These are phyloP conservation scores for Fragaria nilgerrensis DNA, from an alignment of 306 rosid species.

Conservation along the genomic window DNA sequence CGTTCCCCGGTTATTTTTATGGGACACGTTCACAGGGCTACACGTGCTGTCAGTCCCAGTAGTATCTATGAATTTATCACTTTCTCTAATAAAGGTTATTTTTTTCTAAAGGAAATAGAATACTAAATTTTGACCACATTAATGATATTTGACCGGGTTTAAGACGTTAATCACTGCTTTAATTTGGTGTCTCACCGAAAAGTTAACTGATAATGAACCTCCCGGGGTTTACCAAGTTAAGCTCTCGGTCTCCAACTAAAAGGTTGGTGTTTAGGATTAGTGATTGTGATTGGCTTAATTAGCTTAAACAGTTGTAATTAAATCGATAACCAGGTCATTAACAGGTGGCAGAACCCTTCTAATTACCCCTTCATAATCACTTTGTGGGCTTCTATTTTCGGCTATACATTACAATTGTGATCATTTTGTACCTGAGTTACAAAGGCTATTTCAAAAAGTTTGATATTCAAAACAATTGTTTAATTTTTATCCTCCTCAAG, in stretches of 20 bases:
- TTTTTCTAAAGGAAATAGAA: background rate
- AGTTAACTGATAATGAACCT: background rate
- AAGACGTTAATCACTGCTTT: background rate
- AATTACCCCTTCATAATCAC: too few relatives aligned
- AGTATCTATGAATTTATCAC: background rate
- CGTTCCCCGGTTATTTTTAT: conserved; percentile 4
- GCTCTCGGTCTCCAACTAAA: background rate
- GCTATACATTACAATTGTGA: too few relatives aligned
- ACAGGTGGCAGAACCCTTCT: too few relatives aligned
- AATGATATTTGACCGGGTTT: background rate
- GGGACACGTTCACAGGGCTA: background rate
- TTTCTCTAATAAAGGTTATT: conserved; percentile 6
- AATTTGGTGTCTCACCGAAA: background rate
- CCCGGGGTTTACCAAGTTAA: too few relatives aligned
- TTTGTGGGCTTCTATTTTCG: too few relatives aligned
- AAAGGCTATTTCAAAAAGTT: too few relatives aligned
- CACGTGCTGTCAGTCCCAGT: conserved; percentile 4
- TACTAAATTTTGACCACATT: background rate
- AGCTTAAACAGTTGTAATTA: too few relatives aligned
- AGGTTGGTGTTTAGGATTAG: background rate
- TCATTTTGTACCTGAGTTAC: too few relatives aligned
- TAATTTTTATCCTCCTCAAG: too few relatives aligned
- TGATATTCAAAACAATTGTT: too few relatives aligned
- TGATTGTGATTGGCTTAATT: background rate
- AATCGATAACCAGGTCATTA: background rate